Percentiles rank a stretch among this genome's conserved stretches.
phyloP scores from a whole-genome alignment of 2,329 filamentous ascomycete genomes.

The Colletotrichum paranaense region DNA sequence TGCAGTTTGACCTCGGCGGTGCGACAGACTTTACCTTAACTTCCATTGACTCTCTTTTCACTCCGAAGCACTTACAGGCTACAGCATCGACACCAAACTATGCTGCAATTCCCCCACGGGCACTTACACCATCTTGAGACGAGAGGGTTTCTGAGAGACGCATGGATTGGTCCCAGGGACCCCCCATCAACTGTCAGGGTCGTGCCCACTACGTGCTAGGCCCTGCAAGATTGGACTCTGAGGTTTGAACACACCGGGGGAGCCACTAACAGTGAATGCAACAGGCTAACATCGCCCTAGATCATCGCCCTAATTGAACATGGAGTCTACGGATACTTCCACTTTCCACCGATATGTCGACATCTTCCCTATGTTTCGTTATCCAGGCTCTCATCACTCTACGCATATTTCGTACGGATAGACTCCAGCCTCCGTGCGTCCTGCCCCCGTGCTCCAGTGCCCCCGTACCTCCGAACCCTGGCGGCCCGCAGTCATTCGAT shows the following conservation, averaged over 20 bases:
- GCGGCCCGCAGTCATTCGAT: slow-evolving; percentile 10
- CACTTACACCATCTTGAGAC: not conserved
- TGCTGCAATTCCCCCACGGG: not conserved
- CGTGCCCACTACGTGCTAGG: not conserved
- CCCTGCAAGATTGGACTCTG: not conserved
- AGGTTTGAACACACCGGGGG: not conserved
- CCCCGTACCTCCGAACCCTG: not conserved
- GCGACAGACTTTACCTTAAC: not conserved
- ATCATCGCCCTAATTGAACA: slow-evolving; percentile 21
- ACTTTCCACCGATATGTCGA: slow-evolving; percentile 6
- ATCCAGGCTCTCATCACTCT: not conserved
- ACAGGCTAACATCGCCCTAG: not conserved
- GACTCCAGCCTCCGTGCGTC: too few relatives aligned
- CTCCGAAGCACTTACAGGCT: not conserved
- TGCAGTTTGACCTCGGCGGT: not conserved
- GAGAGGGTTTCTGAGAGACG: not conserved
- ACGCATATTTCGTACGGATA: too few relatives aligned
- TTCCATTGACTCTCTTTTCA: not conserved
- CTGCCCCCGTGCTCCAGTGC: too few relatives aligned
- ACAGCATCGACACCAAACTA: not conserved
- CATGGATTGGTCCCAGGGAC: not conserved
- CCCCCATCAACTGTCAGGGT: not conserved
- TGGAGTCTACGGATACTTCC: not conserved
- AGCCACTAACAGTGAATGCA: slow-evolving; percentile 2
- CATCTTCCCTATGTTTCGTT: not conserved